Evolutionary conservation across 73 alveolate species (phyloP).

Genomic region (Diophrys appendiculata): DNA sequence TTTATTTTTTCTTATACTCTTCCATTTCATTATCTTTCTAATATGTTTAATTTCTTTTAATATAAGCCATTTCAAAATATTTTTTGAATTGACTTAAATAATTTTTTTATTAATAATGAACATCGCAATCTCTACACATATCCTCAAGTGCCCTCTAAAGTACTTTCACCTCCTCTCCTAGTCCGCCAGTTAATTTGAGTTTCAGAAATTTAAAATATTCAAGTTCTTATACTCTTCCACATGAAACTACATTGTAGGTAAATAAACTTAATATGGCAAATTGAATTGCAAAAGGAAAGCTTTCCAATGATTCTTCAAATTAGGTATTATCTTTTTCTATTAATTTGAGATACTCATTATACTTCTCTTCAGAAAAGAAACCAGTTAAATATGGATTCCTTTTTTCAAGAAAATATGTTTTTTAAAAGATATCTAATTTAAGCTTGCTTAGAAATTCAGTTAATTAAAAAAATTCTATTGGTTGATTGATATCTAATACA

Average conservation of each 20-base stretch:
- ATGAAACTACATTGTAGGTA: background rate
- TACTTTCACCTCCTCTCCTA: background rate
- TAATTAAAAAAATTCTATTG: too few species aligned
- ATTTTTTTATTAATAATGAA: background rate
- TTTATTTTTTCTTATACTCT: too few species aligned
- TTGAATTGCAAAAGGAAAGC: background rate
- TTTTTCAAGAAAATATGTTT: too few species aligned
- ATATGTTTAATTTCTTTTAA: background rate
- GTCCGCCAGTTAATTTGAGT: background rate
- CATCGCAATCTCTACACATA: background rate
- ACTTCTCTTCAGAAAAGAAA: too few species aligned
- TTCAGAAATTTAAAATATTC: background rate
- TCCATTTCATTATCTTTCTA: background rate
- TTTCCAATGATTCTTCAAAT: background rate
- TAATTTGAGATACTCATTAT: too few species aligned
- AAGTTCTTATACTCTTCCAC: background rate
- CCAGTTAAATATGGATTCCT: too few species aligned
- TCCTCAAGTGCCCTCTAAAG: background rate
- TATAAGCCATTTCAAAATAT: too few species aligned
- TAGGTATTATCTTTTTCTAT: too few species aligned
- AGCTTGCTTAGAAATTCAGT: too few species aligned
- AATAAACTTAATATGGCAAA: background rate
- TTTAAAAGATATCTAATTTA: too few species aligned
- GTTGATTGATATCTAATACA: too few species aligned
- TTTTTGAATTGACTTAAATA: background rate